Evolutionary conservation across 805 yeast genomes (phyloP).

Genomic region (Yarrowia porcina): DNA sequence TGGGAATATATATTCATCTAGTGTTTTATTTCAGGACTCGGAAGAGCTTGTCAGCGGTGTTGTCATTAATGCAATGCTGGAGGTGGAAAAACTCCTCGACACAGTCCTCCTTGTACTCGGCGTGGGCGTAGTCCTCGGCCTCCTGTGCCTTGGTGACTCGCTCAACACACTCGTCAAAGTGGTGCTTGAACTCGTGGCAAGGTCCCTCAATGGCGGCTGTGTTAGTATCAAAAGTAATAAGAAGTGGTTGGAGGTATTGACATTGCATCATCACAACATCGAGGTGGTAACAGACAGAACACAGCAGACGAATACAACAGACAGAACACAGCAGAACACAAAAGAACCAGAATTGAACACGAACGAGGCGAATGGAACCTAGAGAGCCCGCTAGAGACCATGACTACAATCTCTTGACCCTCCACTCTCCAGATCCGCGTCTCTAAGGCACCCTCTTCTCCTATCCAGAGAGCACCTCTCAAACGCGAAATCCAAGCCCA

Average conservation of each 20-base stretch:
- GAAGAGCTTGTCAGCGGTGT: conserved; percentile 88
- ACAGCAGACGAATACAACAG: too few relatives aligned
- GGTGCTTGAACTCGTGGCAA: conserved; percentile 76
- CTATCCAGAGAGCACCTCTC: too few relatives aligned
- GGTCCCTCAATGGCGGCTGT: conserved; percentile 64
- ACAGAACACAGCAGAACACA: neutral
- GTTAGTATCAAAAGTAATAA: too few relatives aligned
- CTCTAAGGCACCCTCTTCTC: too few relatives aligned
- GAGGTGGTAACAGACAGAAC: too few relatives aligned
- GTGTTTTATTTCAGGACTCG: conserved; percentile 25
- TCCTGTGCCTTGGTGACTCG: conserved; percentile 87
- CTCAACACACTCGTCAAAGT: conserved; percentile 90
- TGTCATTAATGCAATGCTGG: conserved; percentile 87
- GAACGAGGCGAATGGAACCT: too few relatives aligned
- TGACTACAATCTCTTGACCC: neutral
- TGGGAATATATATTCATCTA: conserved; percentile 25
- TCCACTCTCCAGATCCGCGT: neutral
- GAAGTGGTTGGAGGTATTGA: too few relatives aligned
- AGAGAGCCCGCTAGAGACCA: too few relatives aligned
- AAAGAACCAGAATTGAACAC: neutral
- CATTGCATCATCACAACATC: neutral
- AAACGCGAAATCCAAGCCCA: neutral
- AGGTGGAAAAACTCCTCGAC: conserved; percentile 97
- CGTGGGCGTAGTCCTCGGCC: conserved; percentile 77
- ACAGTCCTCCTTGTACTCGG: conserved; percentile 91